Conservation (phyloP, 805 yeast species). For the Yamadazyma takamatsuzukensis region DNA sequence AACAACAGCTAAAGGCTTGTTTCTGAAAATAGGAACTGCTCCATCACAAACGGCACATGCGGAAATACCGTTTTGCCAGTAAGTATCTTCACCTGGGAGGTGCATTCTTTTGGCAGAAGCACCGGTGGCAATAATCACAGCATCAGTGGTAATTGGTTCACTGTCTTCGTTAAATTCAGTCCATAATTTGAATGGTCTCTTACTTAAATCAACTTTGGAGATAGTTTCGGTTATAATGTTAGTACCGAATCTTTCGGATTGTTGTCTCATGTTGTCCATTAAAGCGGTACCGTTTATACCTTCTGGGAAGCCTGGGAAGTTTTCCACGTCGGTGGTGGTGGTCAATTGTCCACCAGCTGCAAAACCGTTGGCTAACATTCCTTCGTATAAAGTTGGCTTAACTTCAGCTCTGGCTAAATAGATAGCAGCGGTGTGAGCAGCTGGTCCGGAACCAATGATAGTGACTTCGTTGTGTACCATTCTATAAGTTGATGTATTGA, state of each 20-base stretch:
- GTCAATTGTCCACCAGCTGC: slow-evolving; percentile 99
- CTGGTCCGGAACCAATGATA: slow-evolving; percentile 96
- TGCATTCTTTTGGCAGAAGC: slow-evolving; percentile 95
- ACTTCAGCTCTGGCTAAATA: slow-evolving; percentile 95
- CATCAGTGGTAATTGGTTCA: slow-evolving; percentile 89
- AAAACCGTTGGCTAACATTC: slow-evolving; percentile 94
- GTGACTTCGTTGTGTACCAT: slow-evolving; percentile 85
- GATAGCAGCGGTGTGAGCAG: slow-evolving; percentile 99
- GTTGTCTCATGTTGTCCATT: slow-evolving; percentile 93
- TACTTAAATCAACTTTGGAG: slow-evolving; percentile 83
- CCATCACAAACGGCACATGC: slow-evolving; percentile 99
- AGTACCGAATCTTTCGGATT: slow-evolving; percentile 85
- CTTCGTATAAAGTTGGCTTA: slow-evolving; percentile 91
- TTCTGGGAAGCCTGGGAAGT: slow-evolving; percentile 97
- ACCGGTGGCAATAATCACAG: slow-evolving; percentile 93
- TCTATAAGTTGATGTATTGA: too few species aligned
- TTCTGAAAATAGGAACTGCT: slow-evolving; percentile 98
- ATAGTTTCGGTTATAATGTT: slow-evolving; percentile 93
- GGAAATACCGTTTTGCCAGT: slow-evolving; percentile 99
- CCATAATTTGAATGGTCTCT: slow-evolving; percentile 95
- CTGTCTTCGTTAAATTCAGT: slow-evolving; percentile 91
- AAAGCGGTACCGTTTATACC: slow-evolving; percentile 84
- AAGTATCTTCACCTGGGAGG: slow-evolving; percentile 93
- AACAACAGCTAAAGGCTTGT: slow-evolving; percentile 94
- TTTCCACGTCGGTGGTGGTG: slow-evolving; percentile 97